phyloP scores from a whole-genome alignment of 192 early-diverging fungal species.

The Backusella tarrabulga region DNA sequence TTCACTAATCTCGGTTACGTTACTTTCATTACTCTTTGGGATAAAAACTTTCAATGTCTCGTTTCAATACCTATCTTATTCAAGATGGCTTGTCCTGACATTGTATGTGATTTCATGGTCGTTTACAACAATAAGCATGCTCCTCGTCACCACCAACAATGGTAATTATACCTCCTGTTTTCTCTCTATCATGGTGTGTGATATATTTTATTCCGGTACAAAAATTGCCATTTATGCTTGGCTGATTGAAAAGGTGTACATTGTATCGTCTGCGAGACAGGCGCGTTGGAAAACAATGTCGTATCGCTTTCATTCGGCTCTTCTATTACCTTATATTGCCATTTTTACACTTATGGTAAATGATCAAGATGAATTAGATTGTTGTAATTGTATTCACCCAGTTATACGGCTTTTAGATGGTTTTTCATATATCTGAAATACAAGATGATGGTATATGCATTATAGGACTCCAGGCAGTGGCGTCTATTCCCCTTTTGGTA shows the following conservation, averaged over 20 bases:
- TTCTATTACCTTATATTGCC: constrained; percentile 30
- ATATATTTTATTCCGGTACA: constrained; percentile 43
- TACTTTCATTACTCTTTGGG: constrained; percentile 25
- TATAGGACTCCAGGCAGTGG: constrained; percentile 29
- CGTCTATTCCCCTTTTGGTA: constrained; percentile 38
- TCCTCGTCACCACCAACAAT: constrained; percentile 47
- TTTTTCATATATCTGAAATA: constrained; percentile 28
- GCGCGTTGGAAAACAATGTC: constrained; percentile 9
- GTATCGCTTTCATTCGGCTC: constrained; percentile 34
- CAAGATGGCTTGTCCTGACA: constrained; percentile 36
- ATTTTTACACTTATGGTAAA: constrained; percentile 38
- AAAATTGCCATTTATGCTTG: constrained; percentile 46
- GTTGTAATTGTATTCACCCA: too few species aligned
- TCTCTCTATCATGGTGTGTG: constrained; percentile 40
- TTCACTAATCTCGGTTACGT: constrained; percentile 11
- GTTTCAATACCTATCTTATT: constrained; percentile 31
- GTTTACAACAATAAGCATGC: constrained; percentile 33
- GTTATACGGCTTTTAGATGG: constrained; percentile 9
- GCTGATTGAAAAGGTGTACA: constrained; percentile 21
- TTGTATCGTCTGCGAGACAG: constrained; percentile 14
- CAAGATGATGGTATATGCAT: constrained; percentile 27
- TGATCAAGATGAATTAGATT: too few species aligned
- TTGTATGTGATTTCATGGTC: constrained; percentile 47
- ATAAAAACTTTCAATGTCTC: constrained; percentile 25
- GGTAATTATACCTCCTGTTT: constrained; percentile 38